A percentile compares a stretch with the other conserved stretches of the same genome.
Conservation (phyloP, 495 filamentous ascomycete genomes). For the Daldinia childiae region DNA sequence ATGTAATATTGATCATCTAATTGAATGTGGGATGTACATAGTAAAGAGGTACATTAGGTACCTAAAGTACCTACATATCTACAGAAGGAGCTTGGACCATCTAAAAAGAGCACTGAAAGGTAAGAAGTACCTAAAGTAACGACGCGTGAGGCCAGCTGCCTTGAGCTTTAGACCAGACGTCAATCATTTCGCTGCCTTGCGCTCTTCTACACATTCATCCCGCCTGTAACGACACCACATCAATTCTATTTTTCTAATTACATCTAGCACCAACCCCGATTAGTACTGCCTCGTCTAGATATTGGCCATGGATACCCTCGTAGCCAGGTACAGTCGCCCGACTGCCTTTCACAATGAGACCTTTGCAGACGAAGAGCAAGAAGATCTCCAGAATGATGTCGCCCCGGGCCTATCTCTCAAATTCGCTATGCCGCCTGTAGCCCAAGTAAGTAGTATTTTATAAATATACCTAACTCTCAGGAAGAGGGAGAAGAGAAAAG, state of each 20-base stretch:
- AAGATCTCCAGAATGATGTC: constrained; percentile 73
- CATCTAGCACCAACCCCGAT: not conserved
- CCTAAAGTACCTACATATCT: no score
- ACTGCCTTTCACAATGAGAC: constrained; percentile 72
- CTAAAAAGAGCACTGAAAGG: not conserved
- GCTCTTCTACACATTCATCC: constrained; percentile 13
- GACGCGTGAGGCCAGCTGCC: constrained; percentile 49
- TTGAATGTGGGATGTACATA: not conserved
- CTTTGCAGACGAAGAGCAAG: constrained; percentile 69
- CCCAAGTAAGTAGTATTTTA: constrained; percentile 69
- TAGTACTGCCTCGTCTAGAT: not conserved
- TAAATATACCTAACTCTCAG: constrained; percentile 8
- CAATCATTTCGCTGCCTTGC: constrained; percentile 22
- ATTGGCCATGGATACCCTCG: constrained; percentile 85
- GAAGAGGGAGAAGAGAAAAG: not conserved
- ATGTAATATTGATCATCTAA: no score
- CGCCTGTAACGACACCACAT: constrained; percentile 11
- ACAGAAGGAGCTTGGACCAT: constrained; percentile 26
- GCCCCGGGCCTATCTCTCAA: constrained; percentile 79
- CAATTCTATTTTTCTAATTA: not conserved
- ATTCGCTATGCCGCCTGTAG: constrained; percentile 93
- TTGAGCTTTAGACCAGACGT: constrained; percentile 44
- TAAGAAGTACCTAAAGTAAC: constrained; percentile 3
- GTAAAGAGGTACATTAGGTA: no score
- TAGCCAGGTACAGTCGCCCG: constrained; percentile 85